Evolutionary conservation across 352 stramenopile genomes (phyloP).

Genomic region (Pythium phragmitis): DNA sequence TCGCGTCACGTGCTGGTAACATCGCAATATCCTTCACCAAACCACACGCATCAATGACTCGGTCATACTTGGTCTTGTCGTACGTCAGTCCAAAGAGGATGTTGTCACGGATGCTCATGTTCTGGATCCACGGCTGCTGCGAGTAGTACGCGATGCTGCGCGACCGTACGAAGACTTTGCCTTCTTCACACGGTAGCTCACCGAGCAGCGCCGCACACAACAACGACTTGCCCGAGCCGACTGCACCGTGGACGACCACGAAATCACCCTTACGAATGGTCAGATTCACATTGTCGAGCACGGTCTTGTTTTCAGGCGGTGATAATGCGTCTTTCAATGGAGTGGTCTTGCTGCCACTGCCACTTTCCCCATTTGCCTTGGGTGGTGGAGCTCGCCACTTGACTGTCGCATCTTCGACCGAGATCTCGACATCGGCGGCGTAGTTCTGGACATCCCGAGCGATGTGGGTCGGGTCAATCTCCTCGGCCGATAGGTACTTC

Average conservation of each 20-base stretch:
- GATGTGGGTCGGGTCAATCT: conserved; percentile 15
- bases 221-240: conserved; percentile 51
- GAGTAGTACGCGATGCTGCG: conserved; percentile 54
- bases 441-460: neutral
- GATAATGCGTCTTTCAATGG: neutral
- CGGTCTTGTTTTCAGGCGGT: neutral
- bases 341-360: neutral
- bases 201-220: conserved; percentile 43
- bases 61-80: conserved; percentile 47
- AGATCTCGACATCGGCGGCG: neutral
- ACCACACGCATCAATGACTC: conserved; percentile 70
- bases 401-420: conserved; percentile 7
- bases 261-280: conserved; percentile 38
- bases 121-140: conserved; percentile 93
- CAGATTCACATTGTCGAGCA: conserved; percentile 51
- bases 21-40: conserved; percentile 80
- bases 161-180: conserved; percentile 37
- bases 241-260: conserved; percentile 41
- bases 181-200: conserved; percentile 70
- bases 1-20: conserved; percentile 88
- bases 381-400: neutral
- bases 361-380: neutral
- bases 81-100: conserved; percentile 89
- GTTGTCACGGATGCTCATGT: conserved; percentile 93
- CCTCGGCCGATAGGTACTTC: conserved; percentile 11